Evolutionary conservation across 1,284 basidiomycete species (phyloP).

Genomic region (Nidula niveotomentosa): DNA sequence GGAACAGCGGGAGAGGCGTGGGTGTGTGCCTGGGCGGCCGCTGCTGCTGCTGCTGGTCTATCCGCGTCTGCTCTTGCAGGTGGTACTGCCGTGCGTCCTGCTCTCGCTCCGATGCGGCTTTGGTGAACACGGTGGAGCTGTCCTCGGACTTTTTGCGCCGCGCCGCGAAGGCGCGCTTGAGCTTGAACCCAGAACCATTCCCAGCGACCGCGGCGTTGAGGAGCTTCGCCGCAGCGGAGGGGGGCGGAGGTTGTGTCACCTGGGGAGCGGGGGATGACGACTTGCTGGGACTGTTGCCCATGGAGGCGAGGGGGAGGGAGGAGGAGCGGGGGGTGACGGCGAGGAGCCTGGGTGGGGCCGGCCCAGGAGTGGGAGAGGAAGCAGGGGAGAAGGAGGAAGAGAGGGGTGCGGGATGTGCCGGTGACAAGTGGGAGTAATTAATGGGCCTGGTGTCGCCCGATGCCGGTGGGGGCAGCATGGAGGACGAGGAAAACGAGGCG

Average conservation of each 20-base stretch:
- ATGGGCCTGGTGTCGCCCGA: neutral
- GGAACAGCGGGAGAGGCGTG: neutral
- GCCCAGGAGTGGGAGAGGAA: constrained; percentile 1
- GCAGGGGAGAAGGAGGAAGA: constrained; percentile 10
- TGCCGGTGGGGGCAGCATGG: neutral
- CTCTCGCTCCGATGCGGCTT: constrained; percentile 12
- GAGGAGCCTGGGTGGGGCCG: neutral
- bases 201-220: constrained; percentile 23
- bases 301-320: constrained; percentile 15
- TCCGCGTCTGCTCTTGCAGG: constrained; percentile 7
- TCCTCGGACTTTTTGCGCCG: constrained; percentile 68
- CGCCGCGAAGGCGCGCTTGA: constrained; percentile 63
- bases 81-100: constrained; percentile 9
- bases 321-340: constrained; percentile 10
- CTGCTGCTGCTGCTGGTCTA: constrained; percentile 7
- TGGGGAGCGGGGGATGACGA: constrained; percentile 9
- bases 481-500: constrained; percentile 2
- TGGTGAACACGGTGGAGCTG: constrained; percentile 18
- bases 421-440: neutral
- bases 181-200: constrained; percentile 38
- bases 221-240: constrained; percentile 2
- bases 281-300: constrained; percentile 17
- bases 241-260: constrained; percentile 7
- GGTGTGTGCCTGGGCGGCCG: neutral
- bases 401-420: neutral